A percentile compares a stretch with the other conserved stretches of the same genome.
Conservation (phyloP, 1,284 basidiomycete species). For the Sparassis latifolia region DNA sequence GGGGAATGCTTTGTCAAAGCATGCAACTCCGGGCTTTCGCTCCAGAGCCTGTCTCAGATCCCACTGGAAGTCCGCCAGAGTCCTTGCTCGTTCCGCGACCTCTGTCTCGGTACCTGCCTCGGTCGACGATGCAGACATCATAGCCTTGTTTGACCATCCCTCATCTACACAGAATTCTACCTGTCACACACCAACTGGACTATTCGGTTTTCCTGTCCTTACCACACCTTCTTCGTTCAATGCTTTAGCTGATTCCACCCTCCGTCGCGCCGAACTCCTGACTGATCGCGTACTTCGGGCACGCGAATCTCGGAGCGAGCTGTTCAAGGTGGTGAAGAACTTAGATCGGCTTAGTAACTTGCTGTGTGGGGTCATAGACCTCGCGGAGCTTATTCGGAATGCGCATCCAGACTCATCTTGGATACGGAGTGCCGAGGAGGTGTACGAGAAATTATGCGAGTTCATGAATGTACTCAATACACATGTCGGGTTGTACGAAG, state of each 20-base stretch:
- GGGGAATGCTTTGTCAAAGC: constrained; percentile 35
- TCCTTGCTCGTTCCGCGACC: constrained; percentile 19
- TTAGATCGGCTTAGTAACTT: constrained; percentile 93
- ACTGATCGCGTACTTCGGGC: constrained; percentile 71
- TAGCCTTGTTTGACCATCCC: constrained; percentile 68
- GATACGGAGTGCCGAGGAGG: constrained; percentile 79
- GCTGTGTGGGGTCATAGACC: constrained; percentile 93
- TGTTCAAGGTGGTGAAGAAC: constrained; percentile 86
- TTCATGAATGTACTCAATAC: constrained; percentile 99
- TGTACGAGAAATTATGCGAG: constrained; percentile 90
- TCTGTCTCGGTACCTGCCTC: constrained; percentile 46
- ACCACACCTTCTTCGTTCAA: constrained; percentile 56
- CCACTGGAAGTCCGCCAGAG: constrained; percentile 14
- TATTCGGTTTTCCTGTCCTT: constrained; percentile 65
- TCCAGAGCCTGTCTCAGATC: constrained; percentile 39
- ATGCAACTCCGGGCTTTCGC: constrained; percentile 32
- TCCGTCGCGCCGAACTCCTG: constrained; percentile 65
- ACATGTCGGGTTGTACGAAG: constrained; percentile 88
- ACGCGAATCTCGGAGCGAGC: constrained; percentile 58
- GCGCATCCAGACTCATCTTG: constrained; percentile 85
- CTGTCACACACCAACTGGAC: constrained; percentile 50
- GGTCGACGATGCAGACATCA: constrained; percentile 54
- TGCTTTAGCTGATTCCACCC: constrained; percentile 62
- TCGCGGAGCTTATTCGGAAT: constrained; percentile 90
- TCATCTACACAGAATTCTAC: constrained; percentile 29